Base-by-base conservation (phyloP, 441 rosid genomes). In the Jatropha multifida region DNA sequence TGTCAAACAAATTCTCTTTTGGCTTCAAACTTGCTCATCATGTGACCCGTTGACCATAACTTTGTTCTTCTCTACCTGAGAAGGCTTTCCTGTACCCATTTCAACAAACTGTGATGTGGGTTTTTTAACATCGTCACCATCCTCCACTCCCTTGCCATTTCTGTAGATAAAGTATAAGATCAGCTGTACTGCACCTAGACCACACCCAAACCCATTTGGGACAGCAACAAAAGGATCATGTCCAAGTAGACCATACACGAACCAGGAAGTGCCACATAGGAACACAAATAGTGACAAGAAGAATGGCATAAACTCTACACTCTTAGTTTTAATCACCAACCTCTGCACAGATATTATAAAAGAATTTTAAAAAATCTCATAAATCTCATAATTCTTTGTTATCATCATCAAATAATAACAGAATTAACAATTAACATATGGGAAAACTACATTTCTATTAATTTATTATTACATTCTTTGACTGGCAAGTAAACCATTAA, bases 221-320 rank as follows among this genome's bases (percentile, higher is more conserved):
- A 94, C 99, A 40, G 92, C 88, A 37, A 95, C 80, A 79, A 95
- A 95, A 71, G 90, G 90, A 76, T 95, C 99, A 61, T 69, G 81
- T 46, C 99, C 99, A 59, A 95, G 88, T 8, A 95, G 86, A 42
- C 99, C 99, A 78, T 27, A 95, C 55, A 95, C 72, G 78, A 95
- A 93, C 98, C 98, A 95, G 11, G 94, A 93, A 66, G 99, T 95
- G 73, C 99, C 98, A 40, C 98, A 92, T 2, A 95, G 79, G 87
- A 95, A 93, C 7, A 89, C 97, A 68, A 90, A 93, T 38, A 95
- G 87, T 54, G 99, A 95, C 82, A 93, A 78, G 83, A 92, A 93
- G 84, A 95, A 95, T 52, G 99, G 98, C 97, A 95, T 93, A 78
- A 27, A 95, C 86, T 95, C 98, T 79, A 95, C 99, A 67, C 98